Evolutionary conservation across 1,139 yeast genomes (phyloP).

Genomic region (Hyphopichia pseudoburtonii): DNA sequence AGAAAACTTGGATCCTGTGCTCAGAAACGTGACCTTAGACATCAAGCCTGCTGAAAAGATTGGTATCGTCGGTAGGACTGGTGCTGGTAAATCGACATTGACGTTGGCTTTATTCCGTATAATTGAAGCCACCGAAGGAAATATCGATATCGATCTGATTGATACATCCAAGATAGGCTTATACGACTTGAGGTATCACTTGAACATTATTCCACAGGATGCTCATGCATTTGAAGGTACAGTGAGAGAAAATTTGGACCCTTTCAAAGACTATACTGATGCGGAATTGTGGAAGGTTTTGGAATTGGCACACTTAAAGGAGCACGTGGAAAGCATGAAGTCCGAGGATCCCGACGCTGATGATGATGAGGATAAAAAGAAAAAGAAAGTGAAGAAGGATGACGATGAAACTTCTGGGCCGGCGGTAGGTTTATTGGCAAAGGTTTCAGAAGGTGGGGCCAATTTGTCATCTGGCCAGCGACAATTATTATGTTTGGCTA

Average conservation of each 20-base stretch:
- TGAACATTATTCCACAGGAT: slow-evolving; percentile 42
- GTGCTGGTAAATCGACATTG: slow-evolving; percentile 42
- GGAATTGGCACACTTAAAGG: slow-evolving; percentile 35
- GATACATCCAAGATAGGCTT: slow-evolving; percentile 33
- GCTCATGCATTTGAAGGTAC: slow-evolving; percentile 37
- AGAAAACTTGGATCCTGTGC: slow-evolving; percentile 36
- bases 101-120: slow-evolving; percentile 40
- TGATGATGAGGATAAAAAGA: slow-evolving; percentile 14
- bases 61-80: slow-evolving; percentile 44
- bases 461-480: slow-evolving; percentile 39
- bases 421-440: slow-evolving; percentile 22
- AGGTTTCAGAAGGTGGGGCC: slow-evolving; percentile 32
- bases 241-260: slow-evolving; percentile 37
- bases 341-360: slow-evolving; percentile 23
- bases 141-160: slow-evolving; percentile 31
- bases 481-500: slow-evolving; percentile 37
- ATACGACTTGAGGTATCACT: slow-evolving; percentile 31
- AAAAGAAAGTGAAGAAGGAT: slow-evolving; percentile 1
- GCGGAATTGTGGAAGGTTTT: slow-evolving; percentile 34
- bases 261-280: slow-evolving; percentile 28
- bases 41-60: slow-evolving; percentile 35
- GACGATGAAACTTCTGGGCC: neutral
- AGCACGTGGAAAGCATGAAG: slow-evolving; percentile 31
- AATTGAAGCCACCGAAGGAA: slow-evolving; percentile 34
- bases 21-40: slow-evolving; percentile 25